phyloP scores from a whole-genome alignment of 352 stramenopile genomes.

The Globisporangium middletonii region DNA sequence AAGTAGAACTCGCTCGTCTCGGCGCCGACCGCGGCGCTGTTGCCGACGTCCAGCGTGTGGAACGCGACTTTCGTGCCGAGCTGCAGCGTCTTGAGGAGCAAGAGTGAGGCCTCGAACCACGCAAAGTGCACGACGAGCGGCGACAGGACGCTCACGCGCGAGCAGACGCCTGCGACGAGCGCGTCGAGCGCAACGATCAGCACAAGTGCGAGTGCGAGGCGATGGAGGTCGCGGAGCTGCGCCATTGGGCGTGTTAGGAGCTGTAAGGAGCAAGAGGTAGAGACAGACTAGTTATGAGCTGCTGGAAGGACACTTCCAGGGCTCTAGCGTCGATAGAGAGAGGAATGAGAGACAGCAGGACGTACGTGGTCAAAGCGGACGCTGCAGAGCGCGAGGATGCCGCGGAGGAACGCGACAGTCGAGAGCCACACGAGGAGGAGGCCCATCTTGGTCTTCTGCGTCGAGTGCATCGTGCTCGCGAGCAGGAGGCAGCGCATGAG shows the following conservation, averaged over 20 bases:
- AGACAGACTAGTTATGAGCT: background rate
- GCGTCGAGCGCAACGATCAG: constrained; percentile 43
- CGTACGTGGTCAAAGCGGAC: constrained; percentile 58
- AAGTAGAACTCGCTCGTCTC: constrained; percentile 66
- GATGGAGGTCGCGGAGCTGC: constrained; percentile 44
- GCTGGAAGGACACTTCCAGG: background rate
- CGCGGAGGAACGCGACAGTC: constrained; percentile 48
- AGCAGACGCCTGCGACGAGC: constrained; percentile 28
- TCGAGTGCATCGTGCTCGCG: constrained; percentile 54
- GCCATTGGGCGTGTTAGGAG: constrained; percentile 61
- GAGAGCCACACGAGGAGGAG: constrained; percentile 66
- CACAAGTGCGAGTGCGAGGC: constrained; percentile 37
- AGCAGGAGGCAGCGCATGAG: constrained; percentile 70
- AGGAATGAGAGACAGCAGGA: background rate
- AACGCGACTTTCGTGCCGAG: constrained; percentile 67
- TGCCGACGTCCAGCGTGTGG: constrained; percentile 47
- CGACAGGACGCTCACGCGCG: constrained; percentile 35
- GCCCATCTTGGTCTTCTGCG: constrained; percentile 29
- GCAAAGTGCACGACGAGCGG: constrained; percentile 56
- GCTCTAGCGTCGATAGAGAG: background rate
- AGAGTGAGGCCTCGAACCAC: constrained; percentile 67
- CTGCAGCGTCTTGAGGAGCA: constrained; percentile 61
- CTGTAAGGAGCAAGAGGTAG: constrained; percentile 10
- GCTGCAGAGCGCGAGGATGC: constrained; percentile 52
- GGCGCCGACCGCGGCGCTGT: constrained; percentile 19